Evolutionary conservation across 2,329 filamentous ascomycete species (phyloP).

Genomic region (Neofusicoccum umdonicola): DNA sequence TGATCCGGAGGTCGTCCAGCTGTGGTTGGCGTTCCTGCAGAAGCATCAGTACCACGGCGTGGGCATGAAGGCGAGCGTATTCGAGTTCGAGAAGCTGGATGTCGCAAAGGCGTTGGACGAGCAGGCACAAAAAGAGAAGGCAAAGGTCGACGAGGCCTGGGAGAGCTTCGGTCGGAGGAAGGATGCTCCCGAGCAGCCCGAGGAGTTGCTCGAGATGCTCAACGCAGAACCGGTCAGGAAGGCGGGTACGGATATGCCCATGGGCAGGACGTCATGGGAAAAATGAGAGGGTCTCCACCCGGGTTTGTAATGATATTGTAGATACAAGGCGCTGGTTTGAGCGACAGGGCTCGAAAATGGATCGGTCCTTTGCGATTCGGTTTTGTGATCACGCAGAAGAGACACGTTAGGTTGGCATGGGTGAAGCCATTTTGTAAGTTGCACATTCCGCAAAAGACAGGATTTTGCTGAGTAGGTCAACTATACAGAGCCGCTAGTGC

Average conservation of each 20-base stretch:
- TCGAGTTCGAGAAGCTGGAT: constrained; percentile 71
- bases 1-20: constrained; percentile 79
- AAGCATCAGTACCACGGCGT: constrained; percentile 95
- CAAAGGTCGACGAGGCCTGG: constrained; percentile 27
- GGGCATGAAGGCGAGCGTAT: constrained; percentile 98
- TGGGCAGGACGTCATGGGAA: neutral
- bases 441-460: too few species aligned
- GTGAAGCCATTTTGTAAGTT: too few species aligned
- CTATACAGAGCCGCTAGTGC: too few species aligned
- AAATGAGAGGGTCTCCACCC: neutral
- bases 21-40: constrained; percentile 88
- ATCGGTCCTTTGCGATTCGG: too few species aligned
- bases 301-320: constrained; percentile 5
- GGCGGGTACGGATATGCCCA: constrained; percentile 10
- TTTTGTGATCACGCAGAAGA: too few species aligned
- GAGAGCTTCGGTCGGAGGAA: constrained; percentile 27
- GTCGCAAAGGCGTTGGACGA: constrained; percentile 31
- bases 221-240: constrained; percentile 24
- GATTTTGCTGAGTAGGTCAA: too few species aligned
- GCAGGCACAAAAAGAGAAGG: constrained; percentile 29
- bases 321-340: neutral
- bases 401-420: too few species aligned
- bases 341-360: neutral
- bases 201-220: constrained; percentile 20
- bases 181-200: constrained; percentile 19